A percentile compares a stretch with the other conserved stretches of the same genome.
These are phyloP conservation scores for Acacia acuminata DNA, from an alignment of 306 rosid genomes.

Conservation along the genomic window DNA sequence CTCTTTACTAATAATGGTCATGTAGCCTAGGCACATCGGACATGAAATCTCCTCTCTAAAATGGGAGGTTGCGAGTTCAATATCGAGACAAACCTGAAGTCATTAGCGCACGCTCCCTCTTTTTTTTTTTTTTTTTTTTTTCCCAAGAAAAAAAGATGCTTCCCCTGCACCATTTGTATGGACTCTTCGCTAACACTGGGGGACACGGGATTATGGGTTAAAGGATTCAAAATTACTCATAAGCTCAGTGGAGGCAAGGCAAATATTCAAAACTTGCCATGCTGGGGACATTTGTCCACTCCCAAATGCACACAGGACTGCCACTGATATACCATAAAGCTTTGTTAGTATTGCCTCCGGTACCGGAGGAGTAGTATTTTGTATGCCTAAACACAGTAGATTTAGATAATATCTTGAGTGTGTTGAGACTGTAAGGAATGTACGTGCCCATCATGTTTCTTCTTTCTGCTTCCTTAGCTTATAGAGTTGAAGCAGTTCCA, in stretches of 20 bases:
- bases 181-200: background rate
- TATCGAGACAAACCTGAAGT: no score
- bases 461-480: background rate
- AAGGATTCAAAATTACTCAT: background rate
- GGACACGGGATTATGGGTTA: background rate
- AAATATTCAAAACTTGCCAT: background rate
- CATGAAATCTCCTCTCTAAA: no score
- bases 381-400: background rate
- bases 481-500: background rate
- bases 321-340: background rate
- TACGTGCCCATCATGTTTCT: background rate
- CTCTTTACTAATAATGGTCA: no score
- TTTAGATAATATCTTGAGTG: background rate
- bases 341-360: no score
- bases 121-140: no score
- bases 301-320: background rate
- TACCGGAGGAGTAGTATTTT: background rate
- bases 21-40: no score
- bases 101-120: no score
- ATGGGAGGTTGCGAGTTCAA: no score
- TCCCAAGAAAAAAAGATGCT: no score
- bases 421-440: background rate
- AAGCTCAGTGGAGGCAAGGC: background rate
- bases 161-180: background rate
- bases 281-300: background rate